These are phyloP conservation scores for Heritiera littoralis DNA, from an alignment of 345 rosid species.

Conservation along the genomic window DNA sequence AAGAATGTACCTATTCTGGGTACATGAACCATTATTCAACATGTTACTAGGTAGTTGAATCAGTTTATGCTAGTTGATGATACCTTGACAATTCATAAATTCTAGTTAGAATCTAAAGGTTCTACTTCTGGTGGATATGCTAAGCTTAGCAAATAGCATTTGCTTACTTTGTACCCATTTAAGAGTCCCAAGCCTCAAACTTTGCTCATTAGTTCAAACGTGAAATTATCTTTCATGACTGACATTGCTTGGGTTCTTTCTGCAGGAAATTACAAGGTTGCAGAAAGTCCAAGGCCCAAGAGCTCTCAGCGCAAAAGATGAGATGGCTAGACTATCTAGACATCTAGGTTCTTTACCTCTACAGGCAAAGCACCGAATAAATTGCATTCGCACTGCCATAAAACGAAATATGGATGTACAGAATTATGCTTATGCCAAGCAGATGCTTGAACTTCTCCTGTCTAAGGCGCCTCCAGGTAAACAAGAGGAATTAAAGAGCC, in stretches of 20 bases:
- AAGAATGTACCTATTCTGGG: background rate
- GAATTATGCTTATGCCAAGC: constrained; percentile 83
- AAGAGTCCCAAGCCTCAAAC: background rate
- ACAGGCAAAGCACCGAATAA: constrained; percentile 90
- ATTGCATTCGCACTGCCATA: constrained; percentile 92
- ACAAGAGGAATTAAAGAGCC: constrained; percentile 86
- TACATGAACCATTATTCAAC: background rate
- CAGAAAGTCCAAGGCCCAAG: constrained; percentile 91
- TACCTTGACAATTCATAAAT: background rate
- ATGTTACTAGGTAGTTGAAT: background rate
- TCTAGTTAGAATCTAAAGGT: background rate
- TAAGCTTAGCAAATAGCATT: background rate
- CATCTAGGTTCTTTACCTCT: constrained; percentile 91
- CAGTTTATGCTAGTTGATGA: background rate
- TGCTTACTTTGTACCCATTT: background rate
- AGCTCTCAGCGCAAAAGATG: constrained; percentile 92
- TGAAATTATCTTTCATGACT: constrained; percentile 12
- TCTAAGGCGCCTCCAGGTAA: constrained; percentile 89
- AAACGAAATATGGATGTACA: constrained; percentile 98
- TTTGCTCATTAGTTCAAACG: background rate
- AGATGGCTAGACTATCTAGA: constrained; percentile 94
- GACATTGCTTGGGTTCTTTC: constrained; percentile 3
- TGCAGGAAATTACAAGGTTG: constrained; percentile 85
- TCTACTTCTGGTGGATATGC: background rate
- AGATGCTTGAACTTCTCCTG: constrained; percentile 95